Evolutionary conservation across 2,329 filamentous ascomycete genomes (phyloP).

Genomic region (Beauveria caledonica): DNA sequence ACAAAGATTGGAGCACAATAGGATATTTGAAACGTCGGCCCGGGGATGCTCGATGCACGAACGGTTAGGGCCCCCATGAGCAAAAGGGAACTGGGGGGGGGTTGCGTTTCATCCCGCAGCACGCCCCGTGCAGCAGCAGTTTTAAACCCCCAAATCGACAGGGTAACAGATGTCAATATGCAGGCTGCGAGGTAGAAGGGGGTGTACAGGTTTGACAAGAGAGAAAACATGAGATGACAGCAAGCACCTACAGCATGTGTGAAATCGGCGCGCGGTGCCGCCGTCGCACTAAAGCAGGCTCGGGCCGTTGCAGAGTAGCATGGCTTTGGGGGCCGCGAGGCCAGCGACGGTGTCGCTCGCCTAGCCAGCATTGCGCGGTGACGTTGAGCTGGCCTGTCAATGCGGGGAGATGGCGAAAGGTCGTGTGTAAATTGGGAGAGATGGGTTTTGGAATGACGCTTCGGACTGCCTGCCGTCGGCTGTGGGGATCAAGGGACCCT

Average conservation of each 20-base stretch:
- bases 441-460: background rate
- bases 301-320: constrained; percentile 12
- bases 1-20: background rate
- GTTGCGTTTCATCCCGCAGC: background rate
- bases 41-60: background rate
- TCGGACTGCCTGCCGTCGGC: background rate
- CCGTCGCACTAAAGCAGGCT: constrained; percentile 28
- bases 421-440: constrained; percentile 2
- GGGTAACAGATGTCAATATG: background rate
- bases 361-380: background rate
- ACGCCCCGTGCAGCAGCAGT: background rate
- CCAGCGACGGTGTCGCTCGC: background rate
- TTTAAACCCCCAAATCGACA: background rate
- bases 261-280: constrained; percentile 30
- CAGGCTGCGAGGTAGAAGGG: background rate
- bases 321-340: background rate
- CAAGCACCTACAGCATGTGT: constrained; percentile 34
- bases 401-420: background rate
- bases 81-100: background rate
- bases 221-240: background rate
- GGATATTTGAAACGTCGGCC: background rate
- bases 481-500: background rate
- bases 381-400: background rate
- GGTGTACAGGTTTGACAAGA: background rate
- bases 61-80: background rate